Evolutionary conservation across 495 filamentous ascomycete species (phyloP).

Genomic region (Penicillium waksmanii): DNA sequence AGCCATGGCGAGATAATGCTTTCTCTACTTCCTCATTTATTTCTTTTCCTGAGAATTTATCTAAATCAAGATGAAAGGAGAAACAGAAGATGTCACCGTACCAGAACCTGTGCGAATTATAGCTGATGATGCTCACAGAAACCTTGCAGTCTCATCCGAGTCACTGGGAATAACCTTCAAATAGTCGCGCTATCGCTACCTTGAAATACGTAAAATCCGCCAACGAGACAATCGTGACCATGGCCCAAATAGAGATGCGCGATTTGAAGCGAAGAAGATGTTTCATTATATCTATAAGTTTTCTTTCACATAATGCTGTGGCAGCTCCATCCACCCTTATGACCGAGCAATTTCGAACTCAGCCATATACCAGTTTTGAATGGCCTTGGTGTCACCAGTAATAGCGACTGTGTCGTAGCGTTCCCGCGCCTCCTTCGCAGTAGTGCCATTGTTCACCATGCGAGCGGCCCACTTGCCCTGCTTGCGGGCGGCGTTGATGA

Average conservation of each 20-base stretch:
- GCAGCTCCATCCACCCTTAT: slow-evolving; percentile 14
- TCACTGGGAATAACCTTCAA: too few relatives aligned
- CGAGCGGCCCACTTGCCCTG: slow-evolving; percentile 38
- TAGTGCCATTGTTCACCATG: slow-evolving; percentile 33
- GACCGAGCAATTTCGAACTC: slow-evolving; percentile 39
- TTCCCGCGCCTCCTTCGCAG: slow-evolving; percentile 29
- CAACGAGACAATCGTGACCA: slow-evolving; percentile 25
- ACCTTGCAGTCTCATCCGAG: too few relatives aligned
- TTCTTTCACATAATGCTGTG: background rate
- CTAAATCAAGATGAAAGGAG: too few relatives aligned
- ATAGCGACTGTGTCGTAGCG: slow-evolving; percentile 39
- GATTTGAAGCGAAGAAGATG: background rate
- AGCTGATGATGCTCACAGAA: too few relatives aligned
- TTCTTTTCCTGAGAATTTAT: too few relatives aligned
- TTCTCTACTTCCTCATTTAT: too few relatives aligned
- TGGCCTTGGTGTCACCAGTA: slow-evolving; percentile 37
- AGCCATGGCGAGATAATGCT: too few relatives aligned
- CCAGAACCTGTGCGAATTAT: too few relatives aligned
- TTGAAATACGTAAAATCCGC: background rate
- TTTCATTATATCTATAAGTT: slow-evolving; percentile 1
- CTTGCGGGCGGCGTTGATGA: slow-evolving; percentile 35
- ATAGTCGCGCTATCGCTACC: too few relatives aligned
- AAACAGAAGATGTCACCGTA: too few relatives aligned
- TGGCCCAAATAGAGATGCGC: slow-evolving; percentile 37
- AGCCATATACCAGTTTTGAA: slow-evolving; percentile 42